These are phyloP conservation scores for Syzygium aromaticum DNA, from an alignment of 345 rosid species.

Conservation along the genomic window DNA sequence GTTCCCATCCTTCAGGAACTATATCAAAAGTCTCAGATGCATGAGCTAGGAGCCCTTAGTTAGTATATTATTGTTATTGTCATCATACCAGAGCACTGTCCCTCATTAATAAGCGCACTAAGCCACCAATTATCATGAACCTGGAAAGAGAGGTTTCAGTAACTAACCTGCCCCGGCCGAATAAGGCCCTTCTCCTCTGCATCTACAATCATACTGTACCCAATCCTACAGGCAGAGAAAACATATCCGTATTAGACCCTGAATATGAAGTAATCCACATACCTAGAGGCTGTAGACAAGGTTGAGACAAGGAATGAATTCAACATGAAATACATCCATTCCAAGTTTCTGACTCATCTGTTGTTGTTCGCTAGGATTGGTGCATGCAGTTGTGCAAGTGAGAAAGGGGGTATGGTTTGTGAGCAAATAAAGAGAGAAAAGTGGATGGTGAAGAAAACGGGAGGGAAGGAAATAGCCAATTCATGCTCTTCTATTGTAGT, in stretches of 20 bases:
- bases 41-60: neutral
- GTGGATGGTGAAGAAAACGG: neutral
- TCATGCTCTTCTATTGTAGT: neutral
- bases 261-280: neutral
- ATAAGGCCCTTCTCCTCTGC: constrained; percentile 72
- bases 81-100: neutral
- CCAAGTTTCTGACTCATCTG: neutral
- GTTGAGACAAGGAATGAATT: neutral
- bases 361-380: neutral
- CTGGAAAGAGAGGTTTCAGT: neutral
- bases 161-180: constrained; percentile 56
- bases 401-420: neutral
- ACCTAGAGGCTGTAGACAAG: neutral
- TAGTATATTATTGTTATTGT: neutral
- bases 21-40: neutral
- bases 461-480: neutral
- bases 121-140: neutral
- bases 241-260: neutral
- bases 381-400: neutral
- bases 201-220: constrained; percentile 70
- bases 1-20: neutral
- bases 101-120: neutral
- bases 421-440: neutral
- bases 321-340: neutral
- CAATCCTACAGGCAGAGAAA: constrained; percentile 34